phyloP scores from a whole-genome alignment of 1,139 yeast genomes.

The Waltiozyma solani region DNA sequence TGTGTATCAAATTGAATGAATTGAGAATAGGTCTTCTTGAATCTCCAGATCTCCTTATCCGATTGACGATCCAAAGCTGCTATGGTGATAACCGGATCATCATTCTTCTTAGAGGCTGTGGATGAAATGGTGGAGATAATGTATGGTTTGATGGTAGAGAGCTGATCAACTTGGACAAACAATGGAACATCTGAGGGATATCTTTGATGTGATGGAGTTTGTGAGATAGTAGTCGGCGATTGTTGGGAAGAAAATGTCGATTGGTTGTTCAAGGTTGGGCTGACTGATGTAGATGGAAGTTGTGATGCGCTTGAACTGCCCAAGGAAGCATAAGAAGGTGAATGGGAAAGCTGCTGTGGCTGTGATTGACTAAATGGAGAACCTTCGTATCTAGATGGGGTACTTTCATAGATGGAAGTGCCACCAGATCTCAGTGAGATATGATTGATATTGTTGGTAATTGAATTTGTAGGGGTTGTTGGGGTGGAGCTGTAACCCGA shows the following conservation, averaged over 20 bases:
- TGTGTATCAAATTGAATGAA: slow-evolving; percentile 45
- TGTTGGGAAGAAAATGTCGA: no score
- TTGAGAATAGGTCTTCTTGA: slow-evolving; percentile 50
- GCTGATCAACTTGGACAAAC: slow-evolving; percentile 57
- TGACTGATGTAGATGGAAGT: no score
- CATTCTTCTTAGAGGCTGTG: slow-evolving; percentile 30
- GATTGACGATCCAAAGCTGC: slow-evolving; percentile 50
- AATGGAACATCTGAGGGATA: slow-evolving; percentile 28
- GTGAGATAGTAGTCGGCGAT: neutral
- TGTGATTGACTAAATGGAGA: neutral
- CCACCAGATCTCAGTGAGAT: slow-evolving; percentile 8
- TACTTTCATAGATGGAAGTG: slow-evolving; percentile 1
- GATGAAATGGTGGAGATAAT: slow-evolving; percentile 48
- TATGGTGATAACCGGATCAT: slow-evolving; percentile 52
- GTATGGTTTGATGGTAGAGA: slow-evolving; percentile 49
- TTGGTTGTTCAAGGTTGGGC: no score
- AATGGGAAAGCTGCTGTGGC: neutral
- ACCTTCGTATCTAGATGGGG: neutral
- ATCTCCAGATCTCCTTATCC: slow-evolving; percentile 62
- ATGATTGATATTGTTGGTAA: slow-evolving; percentile 7
- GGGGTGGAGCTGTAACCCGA: neutral
- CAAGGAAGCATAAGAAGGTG: no score
- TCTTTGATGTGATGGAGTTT: slow-evolving; percentile 1
- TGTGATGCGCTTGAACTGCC: no score
- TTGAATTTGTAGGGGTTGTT: neutral